Conservation (phyloP, 331 rosid species). For the Rosa hybrid region DNA sequence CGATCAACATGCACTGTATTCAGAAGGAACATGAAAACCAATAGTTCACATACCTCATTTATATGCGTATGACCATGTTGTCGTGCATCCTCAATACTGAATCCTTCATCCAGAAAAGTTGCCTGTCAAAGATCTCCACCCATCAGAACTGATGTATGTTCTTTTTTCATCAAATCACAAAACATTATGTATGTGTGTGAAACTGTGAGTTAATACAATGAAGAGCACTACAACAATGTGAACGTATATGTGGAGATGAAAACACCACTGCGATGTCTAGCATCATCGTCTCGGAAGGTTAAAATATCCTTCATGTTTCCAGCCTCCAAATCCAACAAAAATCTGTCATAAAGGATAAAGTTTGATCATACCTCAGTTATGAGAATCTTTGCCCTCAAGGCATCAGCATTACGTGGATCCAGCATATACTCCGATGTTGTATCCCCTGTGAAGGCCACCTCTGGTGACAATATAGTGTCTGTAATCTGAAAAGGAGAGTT, state of each 20-base stretch:
- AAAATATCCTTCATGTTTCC: neutral
- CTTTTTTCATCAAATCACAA: neutral
- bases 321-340: neutral
- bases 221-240: neutral
- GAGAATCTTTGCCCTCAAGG: constrained; percentile 95
- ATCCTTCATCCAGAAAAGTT: constrained; percentile 82
- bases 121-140: constrained; percentile 53
- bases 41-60: constrained; percentile 56
- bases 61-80: constrained; percentile 91
- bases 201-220: neutral
- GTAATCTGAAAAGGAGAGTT: constrained; percentile 66
- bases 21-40: constrained; percentile 10
- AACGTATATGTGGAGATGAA: neutral
- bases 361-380: constrained; percentile 75
- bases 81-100: constrained; percentile 79
- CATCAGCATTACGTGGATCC: constrained; percentile 94
- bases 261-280: neutral
- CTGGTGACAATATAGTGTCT: constrained; percentile 80
- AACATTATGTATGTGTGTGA: neutral
- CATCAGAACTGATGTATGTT: constrained; percentile 18
- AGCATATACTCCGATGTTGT: constrained; percentile 87
- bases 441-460: constrained; percentile 98
- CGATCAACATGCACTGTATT: neutral
- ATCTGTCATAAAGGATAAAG: neutral
- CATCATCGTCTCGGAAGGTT: neutral